Conservation (phyloP, 2,329 filamentous ascomycete genomes). For the Monosporascus ibericus region DNA sequence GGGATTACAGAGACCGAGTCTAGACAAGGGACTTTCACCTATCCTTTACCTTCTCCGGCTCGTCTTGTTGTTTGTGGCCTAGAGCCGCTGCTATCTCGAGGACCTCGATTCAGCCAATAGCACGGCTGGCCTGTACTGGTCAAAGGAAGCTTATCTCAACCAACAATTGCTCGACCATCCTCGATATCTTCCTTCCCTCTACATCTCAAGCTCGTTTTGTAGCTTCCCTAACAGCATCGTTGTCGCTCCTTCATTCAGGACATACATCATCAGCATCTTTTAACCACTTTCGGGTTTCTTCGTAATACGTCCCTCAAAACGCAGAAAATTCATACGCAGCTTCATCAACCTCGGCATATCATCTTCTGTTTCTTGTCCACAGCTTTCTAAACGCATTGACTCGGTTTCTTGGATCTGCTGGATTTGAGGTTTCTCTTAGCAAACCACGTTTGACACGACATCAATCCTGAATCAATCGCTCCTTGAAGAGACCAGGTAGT, state of each 20-base stretch:
- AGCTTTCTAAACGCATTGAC: conserved; percentile 19
- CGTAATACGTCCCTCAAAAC: conserved; percentile 15
- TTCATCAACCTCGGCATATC: conserved; percentile 13
- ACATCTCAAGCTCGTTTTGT: neutral
- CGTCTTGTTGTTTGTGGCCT: neutral
- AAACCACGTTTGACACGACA: conserved; percentile 26
- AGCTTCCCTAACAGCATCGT: neutral
- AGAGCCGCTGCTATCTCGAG: neutral
- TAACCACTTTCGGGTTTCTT: neutral
- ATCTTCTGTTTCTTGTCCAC: conserved; percentile 26
- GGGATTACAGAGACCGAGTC: neutral
- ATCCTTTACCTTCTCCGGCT: neutral
- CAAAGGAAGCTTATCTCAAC: neutral
- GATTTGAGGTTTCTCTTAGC: conserved; percentile 20
- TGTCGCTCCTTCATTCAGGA: neutral
- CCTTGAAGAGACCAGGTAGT: conserved; percentile 11
- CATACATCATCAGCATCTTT: neutral
- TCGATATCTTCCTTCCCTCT: neutral
- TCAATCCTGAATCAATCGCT: conserved; percentile 11
- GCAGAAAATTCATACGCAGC: conserved; percentile 8
- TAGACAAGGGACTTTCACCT: neutral
- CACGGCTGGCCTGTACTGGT: neutral
- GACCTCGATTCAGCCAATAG: neutral
- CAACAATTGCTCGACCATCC: neutral
- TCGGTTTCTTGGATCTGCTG: conserved; percentile 22